Base-by-base conservation (phyloP, 345 rosid genomes). In the Raphanus sativus region DNA sequence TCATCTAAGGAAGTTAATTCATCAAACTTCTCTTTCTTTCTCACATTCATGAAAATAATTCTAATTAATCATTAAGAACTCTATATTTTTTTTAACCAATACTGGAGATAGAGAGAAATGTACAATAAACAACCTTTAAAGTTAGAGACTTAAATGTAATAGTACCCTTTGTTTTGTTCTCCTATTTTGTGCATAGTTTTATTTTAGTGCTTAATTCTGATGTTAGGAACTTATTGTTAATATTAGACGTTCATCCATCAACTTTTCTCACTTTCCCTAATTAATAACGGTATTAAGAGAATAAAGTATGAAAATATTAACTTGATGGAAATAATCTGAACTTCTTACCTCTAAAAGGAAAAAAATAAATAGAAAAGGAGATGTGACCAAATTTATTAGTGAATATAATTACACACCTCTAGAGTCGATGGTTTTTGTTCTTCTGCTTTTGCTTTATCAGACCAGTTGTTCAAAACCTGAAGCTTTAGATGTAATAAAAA, bases 111-210 rank as follows among this genome's bases (percentile, higher is more conserved):
- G 11, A 12, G 11, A 62, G 15, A 42, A 76, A 28, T 16, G 59
- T 70, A 54, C 21, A 21, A 21, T 21, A 21, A 21, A 21, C 21
- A 21, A 21, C 21, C 21, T 21, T 21, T 21, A 21, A 21, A 21
- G 21, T 21, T 21, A 21, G 21, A 21, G 21, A 21, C 70, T 64
- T 64, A 55, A 70, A 77, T 70, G 76, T 64, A 55, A 55, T 6
- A 13, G 65, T 26, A 76, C 80, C 75, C 25, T 76, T 62, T 69
- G 65, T 76, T 69, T 40, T 62, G 40, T 5, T 76, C 12, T 69
- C 34, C 10, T 32, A 12, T 50, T 62, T 33, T n/a, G 25, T 65
- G 28, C 21, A 1, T 17, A 12, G 2, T 50, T 32, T 8, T 2
- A 4, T 28, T 8, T 67, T 12, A 7, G 36, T 61, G 2, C n/a